phyloP scores from a whole-genome alignment of 2,329 filamentous ascomycete genomes.

The Sporothrix dimorphospora region DNA sequence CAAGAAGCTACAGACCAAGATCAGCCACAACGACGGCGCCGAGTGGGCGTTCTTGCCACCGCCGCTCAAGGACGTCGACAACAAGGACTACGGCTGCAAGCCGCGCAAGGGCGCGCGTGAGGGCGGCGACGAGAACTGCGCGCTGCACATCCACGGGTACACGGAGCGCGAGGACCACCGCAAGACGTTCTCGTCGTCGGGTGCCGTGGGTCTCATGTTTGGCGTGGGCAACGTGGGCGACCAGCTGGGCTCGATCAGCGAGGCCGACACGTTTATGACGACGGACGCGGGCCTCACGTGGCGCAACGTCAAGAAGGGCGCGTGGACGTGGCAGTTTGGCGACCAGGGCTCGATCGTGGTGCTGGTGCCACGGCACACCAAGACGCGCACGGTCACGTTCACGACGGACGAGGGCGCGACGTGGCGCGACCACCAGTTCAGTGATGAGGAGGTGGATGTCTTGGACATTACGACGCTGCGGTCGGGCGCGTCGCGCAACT shows the following conservation, averaged over 20 bases:
- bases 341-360: slow-evolving; percentile 94
- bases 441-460: slow-evolving; percentile 69
- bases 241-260: slow-evolving; percentile 63
- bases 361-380: slow-evolving; percentile 71
- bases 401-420: slow-evolving; percentile 71
- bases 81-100: slow-evolving; percentile 69
- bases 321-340: slow-evolving; percentile 91
- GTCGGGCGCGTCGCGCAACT: slow-evolving; percentile 87
- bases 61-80: slow-evolving; percentile 71
- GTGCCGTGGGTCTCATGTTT: slow-evolving; percentile 88
- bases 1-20: slow-evolving; percentile 86
- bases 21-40: slow-evolving; percentile 94
- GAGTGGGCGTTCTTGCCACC: slow-evolving; percentile 79
- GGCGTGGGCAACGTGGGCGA: slow-evolving; percentile 87
- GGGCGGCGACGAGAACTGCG: slow-evolving; percentile 68
- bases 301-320: slow-evolving; percentile 82
- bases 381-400: slow-evolving; percentile 62
- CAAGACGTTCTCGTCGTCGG: slow-evolving; percentile 85
- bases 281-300: slow-evolving; percentile 88
- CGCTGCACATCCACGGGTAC: slow-evolving; percentile 92
- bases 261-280: slow-evolving; percentile 89
- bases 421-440: slow-evolving; percentile 78
- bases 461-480: slow-evolving; percentile 84
- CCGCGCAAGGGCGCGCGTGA: slow-evolving; percentile 43
- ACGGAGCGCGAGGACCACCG: slow-evolving; percentile 82